Evolutionary conservation across 768 basidiomycete species (phyloP), one percentile per base, ranked within the genome.

Genomic region (Fistulinella prunicolor): DNA sequence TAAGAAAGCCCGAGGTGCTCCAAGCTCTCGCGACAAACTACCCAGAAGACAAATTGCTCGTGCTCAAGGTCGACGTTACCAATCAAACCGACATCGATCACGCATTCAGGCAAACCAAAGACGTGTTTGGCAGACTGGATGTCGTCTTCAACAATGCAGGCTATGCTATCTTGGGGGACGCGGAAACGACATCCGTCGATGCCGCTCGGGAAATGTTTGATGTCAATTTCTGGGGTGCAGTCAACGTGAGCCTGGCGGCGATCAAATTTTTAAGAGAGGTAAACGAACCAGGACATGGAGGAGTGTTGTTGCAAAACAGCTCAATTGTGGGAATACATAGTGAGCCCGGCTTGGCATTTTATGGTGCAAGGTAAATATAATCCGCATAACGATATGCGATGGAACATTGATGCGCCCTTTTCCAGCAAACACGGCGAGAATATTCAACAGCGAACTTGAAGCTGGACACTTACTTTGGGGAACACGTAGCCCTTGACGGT

Each of bases 1-100:
- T 73, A 30, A 69, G 77, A 38, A 69, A 60, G 28, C 73, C 75
- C 2, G 65, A 55, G 16, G 26, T 42, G 6, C 60, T 61, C 32
- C 28, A 45, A 9, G 26, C 42, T 12, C 30, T 32, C 30, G 13
- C 9, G 30, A 12, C 7, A 32, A 32, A 12, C 30, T 32, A 32
- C 13, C 30, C 30, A 14, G 7, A 32, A 32, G 30, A 32, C 13
- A 32, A 32, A 32, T 14, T 32, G 30, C 30, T 32, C 30, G 30
- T 32, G 13, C 7, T 32, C 30, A 8, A 32, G 13, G 9, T 32
- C 30, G 30, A 32, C 13, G 30, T 32, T 14, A 14, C 13, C 30
- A 8, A 4, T 12, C 30, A 32, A 12, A 14, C 30, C 30, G 30
- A 32, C 13, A 32, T 32, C 30, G 30, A 32, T 12, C 30, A 32